Evolutionary conservation across 805 yeast genomes (phyloP).

Genomic region (Nakazawaea holstii): DNA sequence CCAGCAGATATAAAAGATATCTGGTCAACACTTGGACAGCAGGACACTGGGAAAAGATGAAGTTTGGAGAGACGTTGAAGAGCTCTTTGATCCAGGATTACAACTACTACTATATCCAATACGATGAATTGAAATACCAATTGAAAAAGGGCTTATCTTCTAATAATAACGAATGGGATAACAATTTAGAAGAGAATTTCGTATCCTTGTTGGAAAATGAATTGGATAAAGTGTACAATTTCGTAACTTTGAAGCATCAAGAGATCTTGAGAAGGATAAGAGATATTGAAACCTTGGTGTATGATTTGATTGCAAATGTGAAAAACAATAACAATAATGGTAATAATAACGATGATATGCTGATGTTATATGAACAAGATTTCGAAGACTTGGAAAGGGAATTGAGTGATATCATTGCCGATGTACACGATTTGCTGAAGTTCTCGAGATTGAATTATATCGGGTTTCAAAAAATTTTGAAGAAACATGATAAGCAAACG

Average conservation of each 20-base stretch:
- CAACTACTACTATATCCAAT: slow-evolving; percentile 83
- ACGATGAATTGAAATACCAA: slow-evolving; percentile 84
- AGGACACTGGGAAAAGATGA: too few species aligned
- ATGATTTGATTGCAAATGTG: slow-evolving; percentile 44
- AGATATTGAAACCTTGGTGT: slow-evolving; percentile 70
- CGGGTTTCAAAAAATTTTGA: slow-evolving; percentile 93
- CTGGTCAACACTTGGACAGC: too few species aligned
- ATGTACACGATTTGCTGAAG: slow-evolving; percentile 94
- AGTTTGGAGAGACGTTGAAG: slow-evolving; percentile 91
- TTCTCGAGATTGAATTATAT: slow-evolving; percentile 91
- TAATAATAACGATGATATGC: slow-evolving; percentile 23
- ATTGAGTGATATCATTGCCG: slow-evolving; percentile 69
- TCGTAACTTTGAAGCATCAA: slow-evolving; percentile 81
- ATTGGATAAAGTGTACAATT: slow-evolving; percentile 87
- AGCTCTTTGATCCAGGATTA: slow-evolving; percentile 87
- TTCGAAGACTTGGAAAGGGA: slow-evolving; percentile 74
- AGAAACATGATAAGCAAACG: slow-evolving; percentile 93
- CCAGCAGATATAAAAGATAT: too few species aligned
- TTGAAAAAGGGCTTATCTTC: slow-evolving; percentile 61
- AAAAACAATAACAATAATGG: slow-evolving; percentile 15
- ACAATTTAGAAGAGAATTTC: slow-evolving; percentile 76
- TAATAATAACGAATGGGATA: slow-evolving; percentile 63
- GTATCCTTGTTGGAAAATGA: slow-evolving; percentile 72
- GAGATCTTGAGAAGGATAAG: slow-evolving; percentile 84
- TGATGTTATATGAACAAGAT: slow-evolving; percentile 47